phyloP scores from a whole-genome alignment of 1,139 yeast genomes.

The Geotrichum reessii region DNA sequence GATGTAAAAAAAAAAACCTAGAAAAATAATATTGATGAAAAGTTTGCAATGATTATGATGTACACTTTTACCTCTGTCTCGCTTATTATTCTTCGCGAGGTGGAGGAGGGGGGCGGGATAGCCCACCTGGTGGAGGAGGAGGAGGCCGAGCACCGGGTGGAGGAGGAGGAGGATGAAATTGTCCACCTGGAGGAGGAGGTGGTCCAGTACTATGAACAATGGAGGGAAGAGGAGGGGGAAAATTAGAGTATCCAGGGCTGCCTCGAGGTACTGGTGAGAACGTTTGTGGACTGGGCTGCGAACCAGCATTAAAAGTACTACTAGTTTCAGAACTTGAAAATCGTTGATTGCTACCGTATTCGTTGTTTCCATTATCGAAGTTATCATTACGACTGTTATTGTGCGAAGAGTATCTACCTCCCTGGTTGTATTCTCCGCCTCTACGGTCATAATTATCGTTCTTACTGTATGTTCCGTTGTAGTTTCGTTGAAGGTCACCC shows the following conservation, averaged over 20 bases:
- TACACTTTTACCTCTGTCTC: background rate
- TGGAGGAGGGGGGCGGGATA: constrained; percentile 15
- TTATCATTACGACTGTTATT: background rate
- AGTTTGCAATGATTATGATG: background rate
- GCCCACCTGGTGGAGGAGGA: constrained; percentile 9
- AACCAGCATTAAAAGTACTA: background rate
- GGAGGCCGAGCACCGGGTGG: constrained; percentile 8
- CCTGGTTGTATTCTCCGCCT: constrained; percentile 7
- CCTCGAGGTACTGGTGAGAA: constrained; percentile 15
- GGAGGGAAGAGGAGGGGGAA: background rate
- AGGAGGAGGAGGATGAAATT: constrained; percentile 7
- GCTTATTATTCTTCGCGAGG: background rate
- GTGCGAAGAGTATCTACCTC: background rate
- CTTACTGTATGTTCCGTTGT: background rate
- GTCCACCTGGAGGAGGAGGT: constrained; percentile 9
- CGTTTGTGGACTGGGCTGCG: background rate
- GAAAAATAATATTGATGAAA: background rate
- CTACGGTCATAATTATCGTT: background rate
- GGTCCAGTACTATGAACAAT: background rate
- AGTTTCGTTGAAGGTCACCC: background rate
- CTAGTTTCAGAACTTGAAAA: background rate
- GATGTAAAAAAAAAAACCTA: background rate
- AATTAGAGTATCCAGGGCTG: constrained; percentile 9
- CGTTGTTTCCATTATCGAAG: background rate
- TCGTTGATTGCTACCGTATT: background rate